These are phyloP conservation scores for Nelumbo lutea DNA, from an alignment of 164 flowering plant species.

Conservation along the genomic window DNA sequence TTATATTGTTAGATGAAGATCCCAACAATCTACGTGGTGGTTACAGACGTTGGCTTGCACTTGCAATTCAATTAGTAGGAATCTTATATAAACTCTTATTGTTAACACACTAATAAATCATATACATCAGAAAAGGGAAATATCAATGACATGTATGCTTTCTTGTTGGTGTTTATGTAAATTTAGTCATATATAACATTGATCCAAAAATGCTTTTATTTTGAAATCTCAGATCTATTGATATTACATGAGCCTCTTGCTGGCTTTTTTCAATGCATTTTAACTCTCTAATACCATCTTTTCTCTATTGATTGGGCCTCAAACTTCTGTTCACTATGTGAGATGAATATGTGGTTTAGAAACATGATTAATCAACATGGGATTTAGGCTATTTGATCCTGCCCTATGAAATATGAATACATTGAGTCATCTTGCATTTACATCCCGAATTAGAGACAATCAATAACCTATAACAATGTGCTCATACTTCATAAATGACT, in stretches of 20 bases:
- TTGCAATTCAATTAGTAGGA: conserved; percentile 89
- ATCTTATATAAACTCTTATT: not conserved
- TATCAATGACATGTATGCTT: no score
- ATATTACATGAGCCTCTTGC: conserved; percentile 99
- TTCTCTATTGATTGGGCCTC: not conserved
- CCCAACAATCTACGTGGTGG: conserved; percentile 98
- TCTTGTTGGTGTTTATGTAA: not conserved
- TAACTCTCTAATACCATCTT: not conserved
- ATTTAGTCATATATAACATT: not conserved
- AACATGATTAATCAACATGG: not conserved
- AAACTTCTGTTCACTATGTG: not conserved
- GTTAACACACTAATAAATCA: not conserved
- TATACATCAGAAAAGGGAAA: no score
- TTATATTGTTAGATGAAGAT: conserved; percentile 65
- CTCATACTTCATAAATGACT: no score
- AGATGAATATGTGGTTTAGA: not conserved
- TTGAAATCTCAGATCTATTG: conserved; percentile 77
- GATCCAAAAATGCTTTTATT: conserved; percentile 37
- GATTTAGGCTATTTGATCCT: not conserved
- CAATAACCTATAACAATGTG: no score
- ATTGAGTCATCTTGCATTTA: no score
- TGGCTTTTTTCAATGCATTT: conserved; percentile 73
- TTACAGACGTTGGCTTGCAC: conserved; percentile 94
- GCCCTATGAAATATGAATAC: not conserved
- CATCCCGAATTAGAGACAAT: no score